phyloP scores from a whole-genome alignment of 495 filamentous ascomycete genomes.

The Penicillium maclennaniae region DNA sequence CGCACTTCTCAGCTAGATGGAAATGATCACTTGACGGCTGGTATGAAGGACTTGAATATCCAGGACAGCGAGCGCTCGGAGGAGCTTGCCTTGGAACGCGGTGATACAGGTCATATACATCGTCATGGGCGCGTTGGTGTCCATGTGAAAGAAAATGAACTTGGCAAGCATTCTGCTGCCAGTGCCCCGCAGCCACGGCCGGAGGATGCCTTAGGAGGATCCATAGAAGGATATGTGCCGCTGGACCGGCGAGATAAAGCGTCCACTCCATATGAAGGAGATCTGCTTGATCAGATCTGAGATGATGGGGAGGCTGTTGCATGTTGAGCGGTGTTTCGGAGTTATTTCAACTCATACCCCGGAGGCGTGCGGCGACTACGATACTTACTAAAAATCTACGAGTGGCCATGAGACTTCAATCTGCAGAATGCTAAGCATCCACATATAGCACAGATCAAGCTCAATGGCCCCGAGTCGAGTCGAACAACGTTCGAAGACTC shows the following conservation, averaged over 20 bases:
- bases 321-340: conserved; percentile 8
- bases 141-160: conserved; percentile 39
- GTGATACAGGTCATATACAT: conserved; percentile 31
- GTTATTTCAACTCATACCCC: conserved; percentile 24
- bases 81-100: conserved; percentile 47
- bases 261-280: conserved; percentile 20
- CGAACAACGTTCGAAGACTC: conserved; percentile 11
- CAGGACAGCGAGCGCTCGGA: conserved; percentile 24
- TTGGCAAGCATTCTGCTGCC: conserved; percentile 8
- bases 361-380: conserved; percentile 13
- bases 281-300: conserved; percentile 38
- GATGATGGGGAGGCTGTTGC: conserved; percentile 5
- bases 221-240: conserved; percentile 47
- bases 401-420: conserved; percentile 9
- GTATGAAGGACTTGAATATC: conserved; percentile 31
- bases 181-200: conserved; percentile 32
- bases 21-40: conserved; percentile 28
- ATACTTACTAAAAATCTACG: conserved; percentile 16
- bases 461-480: conserved; percentile 10
- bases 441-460: conserved; percentile 6
- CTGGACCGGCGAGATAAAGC: conserved; percentile 12
- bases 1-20: conserved; percentile 6
- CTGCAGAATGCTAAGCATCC: conserved; percentile 4
- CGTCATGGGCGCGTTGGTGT: conserved; percentile 35
- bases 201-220: conserved; percentile 36